Base-by-base conservation (phyloP, 306 rosid species). In the Mimosa bimucronata region DNA sequence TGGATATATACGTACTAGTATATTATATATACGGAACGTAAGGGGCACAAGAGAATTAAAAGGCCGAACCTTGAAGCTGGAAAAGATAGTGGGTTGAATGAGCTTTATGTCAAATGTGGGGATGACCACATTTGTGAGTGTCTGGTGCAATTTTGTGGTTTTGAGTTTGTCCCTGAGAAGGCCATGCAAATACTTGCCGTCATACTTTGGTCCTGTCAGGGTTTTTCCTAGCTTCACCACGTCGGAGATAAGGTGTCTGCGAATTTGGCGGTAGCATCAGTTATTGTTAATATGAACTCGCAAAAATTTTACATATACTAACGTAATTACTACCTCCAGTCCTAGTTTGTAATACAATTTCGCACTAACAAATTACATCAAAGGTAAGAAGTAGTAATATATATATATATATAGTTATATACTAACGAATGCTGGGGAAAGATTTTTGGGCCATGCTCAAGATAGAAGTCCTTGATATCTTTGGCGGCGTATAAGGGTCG, bases 401-500 rank as follows among this genome's bases (percentile, higher is more conserved):
- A n/a, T n/a, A n/a, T n/a, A n/a, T n/a, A n/a, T n/a, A n/a, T n/a
- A n/a, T n/a, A n/a, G n/a, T n/a, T n/a, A n/a, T n/a, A 7, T 34
- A 79, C 3, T 71, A 46, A 88, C 92, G 26, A 68, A 2, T 50
- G 65, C 46, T 91, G 93, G 4, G 92, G 93, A 76, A 91, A 91
- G 42, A 91, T 91, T 61, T 78, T 81, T 2, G 97, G 93, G 74
- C 82, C 2, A 4, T 91, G 81, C 19, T 60, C 41, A 45, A 89
- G 90, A 82, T 88, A 91, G 80, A 89, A 91, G 15, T 83, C 78
- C 72, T 86, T 91, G 21, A 91, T 91, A 46, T 91, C 97, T 38
- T 85, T 88, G 42, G 94, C 92, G 0, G 91, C 87, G 61, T 74
- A 89, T 13, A 91, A 0, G 28, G 97, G 97, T 60, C 92, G 85